phyloP scores from a whole-genome alignment of 2,329 filamentous ascomycete genomes.

The Lecanicillium sp. region DNA sequence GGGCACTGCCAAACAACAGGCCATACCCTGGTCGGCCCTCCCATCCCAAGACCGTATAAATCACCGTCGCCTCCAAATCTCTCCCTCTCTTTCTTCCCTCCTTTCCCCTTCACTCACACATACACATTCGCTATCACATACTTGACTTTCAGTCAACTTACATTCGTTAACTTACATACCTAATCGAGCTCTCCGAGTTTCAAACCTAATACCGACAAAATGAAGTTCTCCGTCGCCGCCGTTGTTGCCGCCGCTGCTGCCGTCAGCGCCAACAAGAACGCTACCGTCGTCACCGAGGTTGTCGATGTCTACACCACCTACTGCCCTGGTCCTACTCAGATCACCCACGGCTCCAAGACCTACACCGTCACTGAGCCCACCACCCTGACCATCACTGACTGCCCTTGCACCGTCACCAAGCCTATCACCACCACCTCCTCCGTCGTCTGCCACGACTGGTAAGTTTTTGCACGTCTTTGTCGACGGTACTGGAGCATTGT shows the following conservation, averaged over 20 bases:
- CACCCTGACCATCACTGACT: slow-evolving; percentile 63
- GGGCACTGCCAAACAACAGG: too few relatives aligned
- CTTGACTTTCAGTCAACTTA: slow-evolving; percentile 51
- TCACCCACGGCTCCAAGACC: slow-evolving; percentile 57
- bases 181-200: slow-evolving; percentile 23
- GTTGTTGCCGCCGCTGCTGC: slow-evolving; percentile 43
- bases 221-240: slow-evolving; percentile 53
- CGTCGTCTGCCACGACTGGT: slow-evolving; percentile 48
- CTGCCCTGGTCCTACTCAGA: slow-evolving; percentile 59
- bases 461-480: slow-evolving; percentile 16
- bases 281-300: slow-evolving; percentile 52
- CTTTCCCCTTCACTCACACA: slow-evolving; percentile 39
- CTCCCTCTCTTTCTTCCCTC: slow-evolving; percentile 16
- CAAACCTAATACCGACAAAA: slow-evolving; percentile 46
- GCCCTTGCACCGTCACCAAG: slow-evolving; percentile 60
- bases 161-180: slow-evolving; percentile 41
- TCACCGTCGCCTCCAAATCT: slow-evolving; percentile 31
- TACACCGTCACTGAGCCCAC: slow-evolving; percentile 63
- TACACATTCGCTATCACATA: slow-evolving; percentile 31
- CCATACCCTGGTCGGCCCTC: too few relatives aligned
- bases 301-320: slow-evolving; percentile 61
- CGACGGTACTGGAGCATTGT: slow-evolving; percentile 9
- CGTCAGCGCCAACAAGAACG: slow-evolving; percentile 42
- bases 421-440: slow-evolving; percentile 44
- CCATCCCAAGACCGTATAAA: slow-evolving; percentile 34